A percentile compares a stretch with the other conserved stretches of the same genome.
These are phyloP conservation scores for Lactifluus piperatus DNA, from an alignment of 768 basidiomycete genomes.

Conservation along the genomic window DNA sequence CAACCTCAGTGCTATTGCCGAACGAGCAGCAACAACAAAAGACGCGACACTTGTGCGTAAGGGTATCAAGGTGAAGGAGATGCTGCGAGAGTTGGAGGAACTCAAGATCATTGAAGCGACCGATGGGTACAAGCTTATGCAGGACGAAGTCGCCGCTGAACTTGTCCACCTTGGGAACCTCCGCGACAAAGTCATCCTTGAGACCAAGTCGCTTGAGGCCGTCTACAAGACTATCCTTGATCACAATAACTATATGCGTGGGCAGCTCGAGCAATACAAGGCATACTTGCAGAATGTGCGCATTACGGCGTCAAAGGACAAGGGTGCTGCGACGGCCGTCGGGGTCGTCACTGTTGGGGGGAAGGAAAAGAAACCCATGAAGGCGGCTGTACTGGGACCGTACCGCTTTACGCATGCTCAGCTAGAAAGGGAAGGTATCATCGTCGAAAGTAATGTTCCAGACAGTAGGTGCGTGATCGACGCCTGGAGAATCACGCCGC, in stretches of 20 bases:
- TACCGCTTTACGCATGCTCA: constrained; percentile 98
- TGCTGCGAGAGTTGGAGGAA: constrained; percentile 93
- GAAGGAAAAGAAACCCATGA: constrained; percentile 89
- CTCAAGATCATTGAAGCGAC: constrained; percentile 70
- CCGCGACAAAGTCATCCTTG: constrained; percentile 88
- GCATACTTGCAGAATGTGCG: constrained; percentile 98
- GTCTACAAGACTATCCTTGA: constrained; percentile 99
- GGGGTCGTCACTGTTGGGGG: constrained; percentile 95
- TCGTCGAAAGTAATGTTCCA: constrained; percentile 98
- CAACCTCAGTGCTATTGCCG: constrained; percentile 81
- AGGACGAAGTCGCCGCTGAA: constrained; percentile 93
- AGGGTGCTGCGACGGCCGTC: constrained; percentile 78
- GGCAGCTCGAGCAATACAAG: constrained; percentile 98
- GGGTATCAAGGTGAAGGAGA: constrained; percentile 99
- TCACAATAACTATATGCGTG: constrained; percentile 95
- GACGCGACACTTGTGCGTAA: constrained; percentile 92
- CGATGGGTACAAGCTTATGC: constrained; percentile 92
- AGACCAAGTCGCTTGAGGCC: constrained; percentile 87
- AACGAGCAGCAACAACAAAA: constrained; percentile 94
- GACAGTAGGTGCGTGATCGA: constrained; percentile 72
- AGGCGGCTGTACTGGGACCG: constrained; percentile 84
- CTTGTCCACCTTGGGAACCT: constrained; percentile 94
- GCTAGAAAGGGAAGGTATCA: constrained; percentile 97
- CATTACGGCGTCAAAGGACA: constrained; percentile 80
- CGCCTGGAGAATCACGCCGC: background rate